phyloP scores from a whole-genome alignment of 305 asterid genomes.

The Lippia alba region DNA sequence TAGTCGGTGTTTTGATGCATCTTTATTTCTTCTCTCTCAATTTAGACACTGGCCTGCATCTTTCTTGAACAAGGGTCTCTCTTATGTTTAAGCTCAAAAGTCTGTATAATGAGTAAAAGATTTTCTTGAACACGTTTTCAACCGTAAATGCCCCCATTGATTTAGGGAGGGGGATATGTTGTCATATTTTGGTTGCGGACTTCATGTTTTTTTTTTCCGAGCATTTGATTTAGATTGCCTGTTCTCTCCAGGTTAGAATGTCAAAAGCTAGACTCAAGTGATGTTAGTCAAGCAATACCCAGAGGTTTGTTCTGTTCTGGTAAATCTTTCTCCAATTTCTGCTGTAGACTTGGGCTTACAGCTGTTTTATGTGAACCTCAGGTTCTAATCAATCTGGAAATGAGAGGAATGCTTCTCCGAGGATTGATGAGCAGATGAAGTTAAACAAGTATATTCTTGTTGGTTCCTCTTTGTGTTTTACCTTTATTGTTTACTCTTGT shows the following conservation, averaged over 20 bases:
- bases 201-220: conserved; percentile 6
- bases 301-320: conserved; percentile 47
- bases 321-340: conserved; percentile 23
- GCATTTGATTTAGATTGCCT: conserved; percentile 22
- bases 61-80: neutral
- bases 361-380: conserved; percentile 36
- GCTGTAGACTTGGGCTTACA: conserved; percentile 23
- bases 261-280: conserved; percentile 42
- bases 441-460: conserved; percentile 50
- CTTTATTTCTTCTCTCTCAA: neutral
- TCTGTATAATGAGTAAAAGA: neutral
- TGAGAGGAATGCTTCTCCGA: conserved; percentile 39
- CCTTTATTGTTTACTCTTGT: conserved; percentile 27
- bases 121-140: neutral
- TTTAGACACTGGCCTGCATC: neutral
- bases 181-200: conserved; percentile 9
- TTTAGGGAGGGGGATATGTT: conserved; percentile 18
- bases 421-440: conserved; percentile 45
- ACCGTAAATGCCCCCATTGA: neutral
- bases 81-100: neutral
- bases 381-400: conserved; percentile 49
- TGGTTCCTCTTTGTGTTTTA: conserved; percentile 14
- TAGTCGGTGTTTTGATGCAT: neutral
- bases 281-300: conserved; percentile 37
- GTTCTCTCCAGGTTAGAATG: conserved; percentile 51